Base-by-base conservation (phyloP, 345 rosid genomes). In the Lenwebbia sp. region DNA sequence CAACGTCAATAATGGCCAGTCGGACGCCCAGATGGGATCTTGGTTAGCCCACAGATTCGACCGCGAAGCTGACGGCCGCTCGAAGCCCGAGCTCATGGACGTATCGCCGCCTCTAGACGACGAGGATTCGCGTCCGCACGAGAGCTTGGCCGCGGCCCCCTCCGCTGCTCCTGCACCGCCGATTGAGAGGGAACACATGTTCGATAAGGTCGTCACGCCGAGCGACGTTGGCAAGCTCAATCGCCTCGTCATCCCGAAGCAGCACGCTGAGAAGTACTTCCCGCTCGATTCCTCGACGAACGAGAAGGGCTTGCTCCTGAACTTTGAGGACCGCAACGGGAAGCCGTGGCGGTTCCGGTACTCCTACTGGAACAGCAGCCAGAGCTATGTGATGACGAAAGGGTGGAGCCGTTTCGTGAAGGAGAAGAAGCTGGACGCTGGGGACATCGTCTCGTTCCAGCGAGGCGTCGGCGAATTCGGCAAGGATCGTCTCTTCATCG, bases 371-470 rank as follows among this genome's bases (percentile, higher is more conserved):
- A 95, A 93, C 89, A 94, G 97, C 88, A 96, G 98, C 90, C 99
- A 96, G 91, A 95, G 99, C 93, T 96, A 95, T 84, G 98, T 95
- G 44, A 96, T 96, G 98, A 96, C 98, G 10, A 96, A 95, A 89
- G 99, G 98, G 6, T 95, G 99, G 98, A 96, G 98, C 90, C 94
- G 97, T 50, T 96, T 96, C 86, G 99, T 97, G 40, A 95, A 96
- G 94, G 99, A 96, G 81, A 96, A 96, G 85, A 95, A 94, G 88
- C 98, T 96, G 4, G 96, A 96, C 41, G 98, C 99, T 11, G 99
- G 99, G 4, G 99, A 97, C 87, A 88, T 91, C 78, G 99, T 97
- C 83, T 97, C 99, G 44, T 97, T 97, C 75, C 94, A 94, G 65
- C 88, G 99, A 82, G 96, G 96, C 22, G 89, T 89, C 3, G 95